phyloP scores from a whole-genome alignment of 2,329 filamentous ascomycete genomes.

The Aureobasidium uvarum region DNA sequence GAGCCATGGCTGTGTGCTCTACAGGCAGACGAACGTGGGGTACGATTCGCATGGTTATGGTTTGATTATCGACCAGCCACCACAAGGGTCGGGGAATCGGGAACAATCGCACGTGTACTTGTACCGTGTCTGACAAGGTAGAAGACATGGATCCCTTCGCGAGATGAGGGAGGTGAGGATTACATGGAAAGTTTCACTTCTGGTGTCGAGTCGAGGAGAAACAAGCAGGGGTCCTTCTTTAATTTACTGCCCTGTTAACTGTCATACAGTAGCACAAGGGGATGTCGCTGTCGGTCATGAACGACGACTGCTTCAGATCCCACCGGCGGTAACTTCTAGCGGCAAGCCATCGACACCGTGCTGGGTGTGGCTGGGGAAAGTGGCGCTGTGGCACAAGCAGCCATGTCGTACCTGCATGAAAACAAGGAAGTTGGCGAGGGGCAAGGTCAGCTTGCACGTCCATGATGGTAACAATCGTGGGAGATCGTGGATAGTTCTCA shows the following conservation, averaged over 20 bases:
- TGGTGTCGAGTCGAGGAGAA: neutral
- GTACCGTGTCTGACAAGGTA: neutral
- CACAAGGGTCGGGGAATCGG: neutral
- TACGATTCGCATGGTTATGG: neutral
- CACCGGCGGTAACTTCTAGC: constrained; percentile 6
- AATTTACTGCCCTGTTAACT: constrained; percentile 21
- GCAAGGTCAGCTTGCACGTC: neutral
- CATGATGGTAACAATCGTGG: constrained; percentile 5
- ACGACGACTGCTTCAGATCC: constrained; percentile 14
- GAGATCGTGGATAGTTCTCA: constrained; percentile 11
- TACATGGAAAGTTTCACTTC: neutral
- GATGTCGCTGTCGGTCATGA: neutral
- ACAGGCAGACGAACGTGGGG: constrained; percentile 7
- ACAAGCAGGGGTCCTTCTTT: constrained; percentile 15
- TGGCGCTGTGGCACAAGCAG: constrained; percentile 9
- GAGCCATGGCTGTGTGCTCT: constrained; percentile 5
- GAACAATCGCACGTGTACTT: neutral
- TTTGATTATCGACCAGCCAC: neutral
- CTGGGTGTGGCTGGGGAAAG: constrained; percentile 11
- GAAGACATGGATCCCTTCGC: neutral
- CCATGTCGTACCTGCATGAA: constrained; percentile 15
- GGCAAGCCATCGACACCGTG: neutral
- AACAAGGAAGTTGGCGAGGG: constrained; percentile 8
- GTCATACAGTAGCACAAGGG: constrained; percentile 14
- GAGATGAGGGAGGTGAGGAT: neutral